Base-by-base conservation (phyloP, 2,329 filamentous ascomycete genomes). In the Fusarium staphyleae region DNA sequence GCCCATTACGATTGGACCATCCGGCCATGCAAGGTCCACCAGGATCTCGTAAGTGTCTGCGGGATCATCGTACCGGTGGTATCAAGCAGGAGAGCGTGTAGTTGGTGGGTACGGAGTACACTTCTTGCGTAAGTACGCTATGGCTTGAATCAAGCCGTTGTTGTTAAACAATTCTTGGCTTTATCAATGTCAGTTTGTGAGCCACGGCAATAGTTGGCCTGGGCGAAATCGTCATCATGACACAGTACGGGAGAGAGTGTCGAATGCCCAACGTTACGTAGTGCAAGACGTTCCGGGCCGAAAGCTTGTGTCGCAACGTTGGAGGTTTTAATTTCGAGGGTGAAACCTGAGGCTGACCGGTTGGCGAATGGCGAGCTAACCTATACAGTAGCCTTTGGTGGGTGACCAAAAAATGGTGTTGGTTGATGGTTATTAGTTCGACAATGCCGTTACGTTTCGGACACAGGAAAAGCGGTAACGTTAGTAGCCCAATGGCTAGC, bases 51-150 rank as follows among this genome's bases (percentile, higher is more conserved):
- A 48, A 54, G 58, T 29, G 29, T 46, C 39, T 35, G 30, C 48
- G 26, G 48, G n/a, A n/a, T n/a, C 41, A 50, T 61, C 48, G 55
- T 56, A 59, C 56, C 54, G 57, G 50, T n/a, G n/a, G n/a, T n/a
- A n/a, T n/a, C n/a, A n/a, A n/a, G n/a, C n/a, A n/a, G n/a, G n/a
- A n/a, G n/a, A n/a, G n/a, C n/a, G n/a, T n/a, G n/a, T n/a, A n/a
- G n/a, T n/a, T n/a, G n/a, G n/a, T n/a, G n/a, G n/a, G n/a, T n/a
- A n/a, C n/a, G n/a, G n/a, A n/a, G n/a, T n/a, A n/a, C n/a, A n/a
- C n/a, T n/a, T n/a, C 28, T 33, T 30, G 26, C 46, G 15, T 12
- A 13, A 34, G 32, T 30, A 33, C 44, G 33, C 42, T 26, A 36
- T 42, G 40, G 28, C 29, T 6, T 12, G 19, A 52, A 28, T 6